These are phyloP conservation scores for Eutrema yunnanense DNA, from an alignment of 345 rosid genomes.

Conservation along the genomic window DNA sequence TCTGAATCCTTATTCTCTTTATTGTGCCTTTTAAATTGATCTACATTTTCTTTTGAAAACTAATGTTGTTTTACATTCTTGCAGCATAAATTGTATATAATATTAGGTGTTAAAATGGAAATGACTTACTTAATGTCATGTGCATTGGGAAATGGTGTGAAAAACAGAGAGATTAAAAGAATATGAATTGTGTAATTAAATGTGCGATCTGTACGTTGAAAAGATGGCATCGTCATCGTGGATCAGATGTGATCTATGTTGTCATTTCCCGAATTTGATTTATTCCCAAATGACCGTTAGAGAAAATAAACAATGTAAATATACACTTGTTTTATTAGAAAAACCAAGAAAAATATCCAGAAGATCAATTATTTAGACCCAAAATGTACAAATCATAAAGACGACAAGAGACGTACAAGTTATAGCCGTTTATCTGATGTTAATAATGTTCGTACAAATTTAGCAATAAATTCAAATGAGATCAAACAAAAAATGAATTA, in stretches of 20 bases:
- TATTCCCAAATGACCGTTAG: slow-evolving; percentile 11
- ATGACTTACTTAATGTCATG: background rate
- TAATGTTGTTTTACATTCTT: background rate
- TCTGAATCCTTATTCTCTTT: slow-evolving; percentile 1
- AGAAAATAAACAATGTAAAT: background rate
- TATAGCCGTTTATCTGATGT: background rate
- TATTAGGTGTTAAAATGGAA: background rate
- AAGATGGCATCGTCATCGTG: background rate
- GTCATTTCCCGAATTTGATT: background rate
- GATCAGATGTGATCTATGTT: slow-evolving; percentile 10
- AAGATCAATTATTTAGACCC: background rate
- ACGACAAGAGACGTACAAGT: background rate
- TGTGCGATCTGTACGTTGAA: slow-evolving; percentile 4
- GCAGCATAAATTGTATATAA: background rate
- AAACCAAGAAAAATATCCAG: background rate
- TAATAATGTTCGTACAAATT: background rate
- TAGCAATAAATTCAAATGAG: background rate
- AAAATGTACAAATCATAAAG: background rate
- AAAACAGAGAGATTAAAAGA: background rate
- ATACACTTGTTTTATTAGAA: background rate
- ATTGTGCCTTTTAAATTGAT: background rate
- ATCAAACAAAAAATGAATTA: background rate
- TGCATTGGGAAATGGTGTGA: background rate
- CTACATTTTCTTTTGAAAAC: background rate
- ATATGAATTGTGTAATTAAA: background rate